A percentile compares a stretch with the other conserved stretches of the same genome.
Conservation (phyloP, 768 basidiomycete species). For the Psilocybe sp. region DNA sequence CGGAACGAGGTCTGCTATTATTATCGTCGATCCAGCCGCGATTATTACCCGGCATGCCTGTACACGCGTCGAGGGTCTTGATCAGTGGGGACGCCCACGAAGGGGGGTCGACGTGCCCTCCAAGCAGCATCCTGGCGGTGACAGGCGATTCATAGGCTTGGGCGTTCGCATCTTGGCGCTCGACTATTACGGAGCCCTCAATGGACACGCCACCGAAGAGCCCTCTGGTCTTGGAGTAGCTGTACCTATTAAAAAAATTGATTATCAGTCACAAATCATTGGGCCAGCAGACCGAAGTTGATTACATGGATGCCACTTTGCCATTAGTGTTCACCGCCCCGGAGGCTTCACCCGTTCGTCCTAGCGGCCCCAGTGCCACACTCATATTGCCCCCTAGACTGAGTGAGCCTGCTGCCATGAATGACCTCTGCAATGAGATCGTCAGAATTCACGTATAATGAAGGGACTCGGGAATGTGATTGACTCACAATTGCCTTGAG, state of each 20-base stretch:
- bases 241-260: conserved; percentile 57
- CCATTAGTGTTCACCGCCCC: conserved; percentile 83
- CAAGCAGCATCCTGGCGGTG: conserved; percentile 75
- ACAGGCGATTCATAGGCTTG: conserved; percentile 77
- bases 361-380: conserved; percentile 86
- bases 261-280: not conserved
- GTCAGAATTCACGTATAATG: not conserved
- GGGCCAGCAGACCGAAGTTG: not conserved
- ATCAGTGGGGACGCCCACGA: conserved; percentile 78
- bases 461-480: not conserved
- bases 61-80: conserved; percentile 69
- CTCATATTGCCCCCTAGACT: conserved; percentile 91
- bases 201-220: conserved; percentile 90
- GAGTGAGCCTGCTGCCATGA: conserved; percentile 93
- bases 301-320: conserved; percentile 87
- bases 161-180: conserved; percentile 89
- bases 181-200: conserved; percentile 89
- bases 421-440: conserved; percentile 53
- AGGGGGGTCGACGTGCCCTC: conserved; percentile 71
- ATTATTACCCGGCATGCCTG: conserved; percentile 59
- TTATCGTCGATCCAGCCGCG: conserved; percentile 66
- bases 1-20: conserved; percentile 26
- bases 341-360: conserved; percentile 90
- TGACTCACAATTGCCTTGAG: conserved; percentile 60
- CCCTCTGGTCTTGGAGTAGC: conserved; percentile 89